Percentiles rank a stretch among this genome's conserved stretches.
Conservation (phyloP, 1,284 basidiomycete species). For the Puccinia triticina region DNA sequence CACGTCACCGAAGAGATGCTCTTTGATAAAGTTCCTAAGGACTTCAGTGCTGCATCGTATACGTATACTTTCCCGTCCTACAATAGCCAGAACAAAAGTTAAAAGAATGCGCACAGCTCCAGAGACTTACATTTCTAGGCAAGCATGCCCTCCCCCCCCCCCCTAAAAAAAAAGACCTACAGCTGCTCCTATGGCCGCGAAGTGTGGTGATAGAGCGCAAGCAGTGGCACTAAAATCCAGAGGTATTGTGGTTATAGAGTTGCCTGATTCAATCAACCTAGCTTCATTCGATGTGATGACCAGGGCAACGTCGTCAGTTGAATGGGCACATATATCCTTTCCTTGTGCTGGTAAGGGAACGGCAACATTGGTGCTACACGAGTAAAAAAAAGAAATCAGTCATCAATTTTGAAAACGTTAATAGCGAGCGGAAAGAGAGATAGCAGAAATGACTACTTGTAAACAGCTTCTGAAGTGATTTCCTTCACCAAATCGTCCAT, state of each 20-base stretch:
- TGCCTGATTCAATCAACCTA: slow-evolving; percentile 67
- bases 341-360: slow-evolving; percentile 70
- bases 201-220: slow-evolving; percentile 64
- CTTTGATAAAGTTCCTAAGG: slow-evolving; percentile 66
- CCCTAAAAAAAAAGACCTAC: slow-evolving; percentile 63
- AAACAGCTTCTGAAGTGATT: slow-evolving; percentile 63
- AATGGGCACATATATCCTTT: slow-evolving; percentile 68
- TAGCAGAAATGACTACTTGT: slow-evolving; percentile 9
- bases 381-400: neutral
- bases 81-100: neutral
- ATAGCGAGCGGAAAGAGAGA: neutral
- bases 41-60: slow-evolving; percentile 60
- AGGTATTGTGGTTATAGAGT: slow-evolving; percentile 68
- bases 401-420: neutral
- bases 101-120: neutral
- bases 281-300: slow-evolving; percentile 67
- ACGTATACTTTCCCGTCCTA: slow-evolving; percentile 76
- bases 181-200: slow-evolving; percentile 76
- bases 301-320: slow-evolving; percentile 69
- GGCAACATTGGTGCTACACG: slow-evolving; percentile 48
- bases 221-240: slow-evolving; percentile 67
- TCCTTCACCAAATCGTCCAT: slow-evolving; percentile 79
- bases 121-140: neutral
- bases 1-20: slow-evolving; percentile 74
- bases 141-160: no score